Evolutionary conservation across 2,329 filamentous ascomycete species (phyloP).

Genomic region (Fusarium guadeloupense): DNA sequence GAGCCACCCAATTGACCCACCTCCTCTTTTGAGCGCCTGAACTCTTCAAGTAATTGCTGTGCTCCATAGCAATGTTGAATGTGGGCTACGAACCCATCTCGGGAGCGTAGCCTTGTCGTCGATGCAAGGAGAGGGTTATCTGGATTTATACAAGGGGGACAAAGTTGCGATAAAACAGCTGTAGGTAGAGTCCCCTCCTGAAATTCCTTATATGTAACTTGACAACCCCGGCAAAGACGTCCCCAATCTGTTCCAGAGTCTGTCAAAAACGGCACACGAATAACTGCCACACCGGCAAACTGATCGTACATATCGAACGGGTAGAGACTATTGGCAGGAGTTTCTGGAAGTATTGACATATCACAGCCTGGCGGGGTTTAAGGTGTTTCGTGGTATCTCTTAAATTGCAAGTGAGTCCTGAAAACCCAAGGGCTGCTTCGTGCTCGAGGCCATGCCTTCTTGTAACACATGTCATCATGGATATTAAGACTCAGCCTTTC

Average conservation of each 20-base stretch:
- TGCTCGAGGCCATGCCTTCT: background rate
- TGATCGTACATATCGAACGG: too few species aligned
- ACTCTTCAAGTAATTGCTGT: background rate
- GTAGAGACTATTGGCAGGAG: too few species aligned
- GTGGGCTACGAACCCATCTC: background rate
- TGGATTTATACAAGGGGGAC: background rate
- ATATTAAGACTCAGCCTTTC: background rate
- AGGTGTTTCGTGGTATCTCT: background rate
- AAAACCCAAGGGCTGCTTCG: too few species aligned
- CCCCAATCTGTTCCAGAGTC: background rate
- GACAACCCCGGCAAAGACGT: background rate
- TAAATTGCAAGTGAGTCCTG: background rate
- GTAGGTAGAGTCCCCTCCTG: background rate
- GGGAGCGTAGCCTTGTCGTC: background rate
- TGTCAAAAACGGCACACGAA: background rate
- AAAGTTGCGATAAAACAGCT: background rate
- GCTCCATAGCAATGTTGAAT: background rate
- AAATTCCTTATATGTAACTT: background rate
- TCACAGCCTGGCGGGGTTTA: background rate
- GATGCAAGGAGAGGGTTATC: background rate
- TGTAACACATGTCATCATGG: background rate
- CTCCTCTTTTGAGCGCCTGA: background rate
- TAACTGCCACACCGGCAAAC: background rate
- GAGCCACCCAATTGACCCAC: background rate
- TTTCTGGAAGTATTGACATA: background rate